A percentile compares a stretch with the other conserved stretches of the same genome.
These are phyloP conservation scores for Orychophragmus violaceus DNA, from an alignment of 345 rosid species.

Conservation along the genomic window DNA sequence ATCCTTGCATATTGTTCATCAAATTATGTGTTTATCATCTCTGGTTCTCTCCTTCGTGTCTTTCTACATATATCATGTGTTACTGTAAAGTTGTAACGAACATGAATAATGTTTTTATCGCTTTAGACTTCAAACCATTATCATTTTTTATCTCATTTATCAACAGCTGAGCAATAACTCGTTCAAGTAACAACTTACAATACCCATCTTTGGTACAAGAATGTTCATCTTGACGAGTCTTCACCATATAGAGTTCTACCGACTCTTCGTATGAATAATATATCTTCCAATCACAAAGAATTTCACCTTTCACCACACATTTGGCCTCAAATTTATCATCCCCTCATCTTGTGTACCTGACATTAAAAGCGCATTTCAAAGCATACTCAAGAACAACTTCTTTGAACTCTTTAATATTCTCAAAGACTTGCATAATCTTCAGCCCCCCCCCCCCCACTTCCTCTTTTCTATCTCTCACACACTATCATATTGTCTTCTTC, in stretches of 20 bases:
- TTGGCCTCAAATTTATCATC: not conserved
- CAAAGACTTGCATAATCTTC: no score
- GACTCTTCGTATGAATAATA: not conserved
- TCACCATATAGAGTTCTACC: not conserved
- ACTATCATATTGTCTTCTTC: no score
- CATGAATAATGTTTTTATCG: not conserved
- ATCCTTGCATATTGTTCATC: not conserved
- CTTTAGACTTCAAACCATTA: not conserved
- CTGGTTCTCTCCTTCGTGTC: not conserved
- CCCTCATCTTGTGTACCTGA: not conserved
- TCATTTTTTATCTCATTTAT: not conserved
- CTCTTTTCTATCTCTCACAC: no score
- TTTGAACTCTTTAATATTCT: no score
- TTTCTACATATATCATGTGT: not conserved
- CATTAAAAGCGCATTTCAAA: not conserved
- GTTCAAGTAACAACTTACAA: not conserved
- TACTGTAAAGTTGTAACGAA: not conserved
- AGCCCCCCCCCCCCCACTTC: no score
- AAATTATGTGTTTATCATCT: not conserved
- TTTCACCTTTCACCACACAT: not conserved
- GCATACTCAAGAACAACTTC: not conserved
- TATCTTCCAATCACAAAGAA: not conserved
- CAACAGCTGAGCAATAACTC: not conserved
- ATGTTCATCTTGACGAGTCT: not conserved
- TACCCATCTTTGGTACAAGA: not conserved